phyloP scores from a whole-genome alignment of 345 rosid genomes.

The Physaria fendleri region DNA sequence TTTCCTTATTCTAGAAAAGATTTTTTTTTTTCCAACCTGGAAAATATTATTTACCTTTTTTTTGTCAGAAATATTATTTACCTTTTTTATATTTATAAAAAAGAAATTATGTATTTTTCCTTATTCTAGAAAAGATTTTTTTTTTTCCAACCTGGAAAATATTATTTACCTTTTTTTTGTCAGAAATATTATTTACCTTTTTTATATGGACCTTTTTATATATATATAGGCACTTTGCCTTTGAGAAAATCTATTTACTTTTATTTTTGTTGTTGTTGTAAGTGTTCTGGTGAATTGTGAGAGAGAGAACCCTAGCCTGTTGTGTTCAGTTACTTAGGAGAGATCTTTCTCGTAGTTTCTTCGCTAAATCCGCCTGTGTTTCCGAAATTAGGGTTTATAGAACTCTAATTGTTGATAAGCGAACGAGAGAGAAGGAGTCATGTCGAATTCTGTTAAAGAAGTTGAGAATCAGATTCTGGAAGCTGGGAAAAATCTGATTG shows the following conservation, averaged over 20 bases:
- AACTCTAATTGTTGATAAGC: constrained; percentile 19
- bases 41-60: no score
- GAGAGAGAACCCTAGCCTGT: constrained; percentile 29
- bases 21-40: no score
- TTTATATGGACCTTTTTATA: no score
- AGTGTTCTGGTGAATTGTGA: neutral
- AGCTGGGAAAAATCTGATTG: constrained; percentile 64
- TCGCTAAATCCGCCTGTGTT: neutral
- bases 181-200: no score
- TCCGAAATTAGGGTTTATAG: constrained; percentile 20
- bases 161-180: no score
- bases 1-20: no score
- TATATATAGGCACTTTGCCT: constrained; percentile 19
- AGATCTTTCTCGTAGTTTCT: neutral
- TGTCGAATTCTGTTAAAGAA: constrained; percentile 60
- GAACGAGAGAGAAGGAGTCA: constrained; percentile 16
- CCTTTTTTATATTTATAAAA: no score
- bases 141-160: no score
- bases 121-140: no score
- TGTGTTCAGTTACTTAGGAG: neutral
- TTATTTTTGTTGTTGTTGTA: neutral
- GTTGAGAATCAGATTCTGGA: constrained; percentile 58
- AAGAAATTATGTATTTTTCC: no score
- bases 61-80: no score
- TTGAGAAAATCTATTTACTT: neutral